These are phyloP conservation scores for Trichomonas gallinae DNA, from an alignment of 208 protist species.

Conservation along the genomic window DNA sequence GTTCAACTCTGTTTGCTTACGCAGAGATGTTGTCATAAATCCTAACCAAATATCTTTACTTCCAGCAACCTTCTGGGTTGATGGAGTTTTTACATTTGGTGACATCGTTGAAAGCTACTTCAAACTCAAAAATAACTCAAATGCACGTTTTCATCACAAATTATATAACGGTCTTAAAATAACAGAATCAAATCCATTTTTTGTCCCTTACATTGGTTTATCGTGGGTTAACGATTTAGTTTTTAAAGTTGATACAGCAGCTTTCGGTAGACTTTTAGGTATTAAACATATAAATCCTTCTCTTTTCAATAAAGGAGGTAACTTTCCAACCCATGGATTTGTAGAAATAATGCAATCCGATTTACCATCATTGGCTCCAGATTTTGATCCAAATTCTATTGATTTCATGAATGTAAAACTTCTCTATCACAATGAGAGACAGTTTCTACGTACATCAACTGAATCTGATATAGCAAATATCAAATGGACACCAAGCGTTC, in stretches of 20 bases:
- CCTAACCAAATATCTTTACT: background rate
- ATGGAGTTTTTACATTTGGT: background rate
- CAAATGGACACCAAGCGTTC: too few species aligned
- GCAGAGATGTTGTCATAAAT: background rate
- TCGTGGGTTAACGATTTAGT: background rate
- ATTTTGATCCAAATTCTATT: background rate
- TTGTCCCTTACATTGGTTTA: background rate
- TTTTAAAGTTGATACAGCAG: background rate
- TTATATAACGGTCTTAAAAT: background rate
- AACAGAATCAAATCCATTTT: background rate
- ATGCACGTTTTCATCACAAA: background rate
- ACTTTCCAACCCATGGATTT: background rate
- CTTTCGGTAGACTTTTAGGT: background rate
- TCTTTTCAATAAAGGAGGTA: background rate
- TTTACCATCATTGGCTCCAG: background rate
- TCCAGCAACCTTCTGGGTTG: background rate
- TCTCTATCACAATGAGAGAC: too few species aligned
- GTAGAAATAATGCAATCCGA: background rate
- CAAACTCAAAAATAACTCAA: background rate
- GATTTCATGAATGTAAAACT: too few species aligned
- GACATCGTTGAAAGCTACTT: background rate
- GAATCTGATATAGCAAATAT: too few species aligned
- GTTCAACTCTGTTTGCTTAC: too few species aligned
- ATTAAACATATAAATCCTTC: background rate
- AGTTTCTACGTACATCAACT: too few species aligned